Conservation (phyloP, 306 rosid genomes). For the Pyrus communis region DNA sequence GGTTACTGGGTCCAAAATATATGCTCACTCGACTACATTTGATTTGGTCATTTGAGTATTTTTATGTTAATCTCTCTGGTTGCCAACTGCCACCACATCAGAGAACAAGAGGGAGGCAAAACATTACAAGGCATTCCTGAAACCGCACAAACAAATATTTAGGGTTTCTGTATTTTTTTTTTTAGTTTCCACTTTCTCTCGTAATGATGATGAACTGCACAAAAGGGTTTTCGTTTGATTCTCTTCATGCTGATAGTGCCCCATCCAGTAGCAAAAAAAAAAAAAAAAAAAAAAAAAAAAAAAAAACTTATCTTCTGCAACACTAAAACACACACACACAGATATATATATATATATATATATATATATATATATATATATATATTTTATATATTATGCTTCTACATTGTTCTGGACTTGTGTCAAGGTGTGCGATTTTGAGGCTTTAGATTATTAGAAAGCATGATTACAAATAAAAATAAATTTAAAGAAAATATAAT, state of each 20-base stretch:
- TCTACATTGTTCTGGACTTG: conserved; percentile 42
- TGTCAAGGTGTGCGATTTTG: conserved; percentile 27
- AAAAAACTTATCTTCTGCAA: conserved; percentile 29
- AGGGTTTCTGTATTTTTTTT: too few relatives aligned
- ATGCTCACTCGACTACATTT: neutral
- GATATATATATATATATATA: neutral
- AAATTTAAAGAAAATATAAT: neutral
- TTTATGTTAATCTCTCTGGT: neutral
- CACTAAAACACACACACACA: neutral
- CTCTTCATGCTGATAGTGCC: neutral
- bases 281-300: conserved; percentile 1
- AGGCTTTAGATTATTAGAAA: conserved; percentile 10
- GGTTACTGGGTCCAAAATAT: neutral
- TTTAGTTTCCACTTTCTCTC: conserved; percentile 4
- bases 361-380: too few relatives aligned
- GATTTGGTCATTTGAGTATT: neutral
- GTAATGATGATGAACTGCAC: neutral
- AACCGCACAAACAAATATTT: neutral
- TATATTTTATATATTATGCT: neutral
- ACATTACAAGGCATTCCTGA: neutral
- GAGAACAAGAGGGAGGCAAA: neutral
- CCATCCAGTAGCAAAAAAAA: conserved; percentile 14
- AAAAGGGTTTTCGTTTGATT: conserved; percentile 13
- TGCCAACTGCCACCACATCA: neutral
- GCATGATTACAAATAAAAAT: neutral